Percentiles rank a stretch among this genome's conserved stretches.
These are phyloP conservation scores for Phyllosticta citrichinensis DNA, from an alignment of 2,329 filamentous ascomycete species.

Conservation along the genomic window DNA sequence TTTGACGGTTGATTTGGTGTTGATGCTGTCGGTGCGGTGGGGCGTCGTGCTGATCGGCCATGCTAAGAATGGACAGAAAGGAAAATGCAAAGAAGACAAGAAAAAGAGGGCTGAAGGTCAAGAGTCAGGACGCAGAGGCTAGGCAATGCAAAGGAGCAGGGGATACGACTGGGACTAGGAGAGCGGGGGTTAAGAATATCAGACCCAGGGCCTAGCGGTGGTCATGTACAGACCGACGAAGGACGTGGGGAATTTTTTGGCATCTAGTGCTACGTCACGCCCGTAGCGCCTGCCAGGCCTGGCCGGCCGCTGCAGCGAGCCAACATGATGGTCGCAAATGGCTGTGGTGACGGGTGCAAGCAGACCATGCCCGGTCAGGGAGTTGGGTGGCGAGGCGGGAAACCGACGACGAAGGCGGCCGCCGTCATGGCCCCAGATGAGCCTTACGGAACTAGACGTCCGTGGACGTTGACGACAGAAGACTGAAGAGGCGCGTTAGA, in stretches of 20 bases:
- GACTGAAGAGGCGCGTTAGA: not conserved
- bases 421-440: not conserved
- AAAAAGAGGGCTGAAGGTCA: not conserved
- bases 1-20: not conserved
- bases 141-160: not conserved
- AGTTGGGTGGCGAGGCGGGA: too few species aligned
- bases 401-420: not conserved
- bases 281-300: not conserved
- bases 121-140: not conserved
- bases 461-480: not conserved
- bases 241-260: not conserved
- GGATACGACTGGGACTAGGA: not conserved
- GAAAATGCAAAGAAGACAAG: not conserved
- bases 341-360: too few species aligned
- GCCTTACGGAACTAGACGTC: too few species aligned
- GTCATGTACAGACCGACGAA: not conserved
- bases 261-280: not conserved
- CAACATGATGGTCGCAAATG: not conserved
- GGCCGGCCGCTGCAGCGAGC: too few species aligned
- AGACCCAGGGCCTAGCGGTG: not conserved
- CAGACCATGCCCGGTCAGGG: too few species aligned
- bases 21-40: not conserved
- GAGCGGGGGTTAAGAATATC: not conserved
- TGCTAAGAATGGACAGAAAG: not conserved
- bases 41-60: not conserved